These are phyloP conservation scores for Clitopilus passeckerianus DNA, from an alignment of 768 basidiomycete species.

Conservation along the genomic window DNA sequence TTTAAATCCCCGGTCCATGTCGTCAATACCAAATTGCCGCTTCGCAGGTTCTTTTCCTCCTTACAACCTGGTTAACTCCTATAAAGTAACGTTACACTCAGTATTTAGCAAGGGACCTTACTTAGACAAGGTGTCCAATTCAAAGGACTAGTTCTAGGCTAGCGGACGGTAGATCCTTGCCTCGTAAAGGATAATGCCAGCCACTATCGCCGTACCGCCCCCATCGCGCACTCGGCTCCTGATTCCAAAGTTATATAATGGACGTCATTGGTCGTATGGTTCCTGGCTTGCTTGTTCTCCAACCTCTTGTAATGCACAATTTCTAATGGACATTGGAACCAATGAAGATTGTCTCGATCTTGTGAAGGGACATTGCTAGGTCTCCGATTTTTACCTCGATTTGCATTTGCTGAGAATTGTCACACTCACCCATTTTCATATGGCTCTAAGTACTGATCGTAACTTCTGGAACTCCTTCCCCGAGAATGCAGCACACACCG, in stretches of 20 bases:
- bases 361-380: background rate
- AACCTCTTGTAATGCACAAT: background rate
- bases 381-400: background rate
- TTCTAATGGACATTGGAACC: background rate
- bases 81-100: background rate
- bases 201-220: background rate
- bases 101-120: background rate
- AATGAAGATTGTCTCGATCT: background rate
- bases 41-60: background rate
- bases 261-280: background rate
- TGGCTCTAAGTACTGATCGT: slow-evolving; percentile 4
- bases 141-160: background rate
- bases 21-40: background rate
- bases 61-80: background rate
- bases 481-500: background rate
- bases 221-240: background rate
- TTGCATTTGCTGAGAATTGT: background rate
- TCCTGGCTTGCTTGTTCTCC: background rate
- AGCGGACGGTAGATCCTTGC: background rate
- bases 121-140: background rate
- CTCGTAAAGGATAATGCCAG: background rate
- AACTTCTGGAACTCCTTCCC: slow-evolving; percentile 2
- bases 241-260: background rate
- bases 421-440: background rate
- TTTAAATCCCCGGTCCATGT: background rate